Percentiles rank a stretch among this genome's conserved stretches.
phyloP scores from a whole-genome alignment of 2,329 filamentous ascomycete genomes.

The Colletotrichum musae region DNA sequence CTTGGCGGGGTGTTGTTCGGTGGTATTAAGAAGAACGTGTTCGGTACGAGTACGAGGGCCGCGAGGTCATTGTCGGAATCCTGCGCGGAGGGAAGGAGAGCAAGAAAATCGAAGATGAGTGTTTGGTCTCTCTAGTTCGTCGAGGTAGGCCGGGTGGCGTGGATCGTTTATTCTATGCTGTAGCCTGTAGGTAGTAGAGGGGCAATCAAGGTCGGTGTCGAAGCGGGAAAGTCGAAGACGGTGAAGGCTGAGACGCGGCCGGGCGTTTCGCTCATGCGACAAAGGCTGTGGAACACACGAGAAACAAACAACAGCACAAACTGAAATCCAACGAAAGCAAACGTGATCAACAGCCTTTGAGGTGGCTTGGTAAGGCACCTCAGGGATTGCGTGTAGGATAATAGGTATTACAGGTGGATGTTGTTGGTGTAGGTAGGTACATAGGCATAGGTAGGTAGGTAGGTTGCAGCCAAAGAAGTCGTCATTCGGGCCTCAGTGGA shows the following conservation, averaged over 20 bases:
- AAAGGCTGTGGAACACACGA: neutral
- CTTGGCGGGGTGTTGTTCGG: slow-evolving; percentile 36
- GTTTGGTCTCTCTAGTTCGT: neutral
- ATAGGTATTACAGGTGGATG: no score
- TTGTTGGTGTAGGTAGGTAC: no score
- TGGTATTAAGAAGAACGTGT: neutral
- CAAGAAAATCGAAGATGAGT: neutral
- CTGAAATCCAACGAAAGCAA: no score
- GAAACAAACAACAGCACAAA: no score
- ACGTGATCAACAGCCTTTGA: neutral
- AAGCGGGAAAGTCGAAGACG: slow-evolving; percentile 10
- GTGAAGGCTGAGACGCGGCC: slow-evolving; percentile 28
- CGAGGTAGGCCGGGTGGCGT: neutral
- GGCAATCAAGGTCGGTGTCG: slow-evolving; percentile 24
- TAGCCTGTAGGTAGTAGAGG: neutral
- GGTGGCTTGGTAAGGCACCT: neutral
- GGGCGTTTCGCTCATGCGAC: slow-evolving; percentile 31
- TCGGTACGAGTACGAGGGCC: neutral
- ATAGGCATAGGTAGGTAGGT: no score
- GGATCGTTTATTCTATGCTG: neutral
- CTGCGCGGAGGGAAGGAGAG: neutral
- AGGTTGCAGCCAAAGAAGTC: no score
- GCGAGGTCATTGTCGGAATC: slow-evolving; percentile 14
- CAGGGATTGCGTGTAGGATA: no score
- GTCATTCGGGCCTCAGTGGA: neutral